phyloP scores from a whole-genome alignment of 768 basidiomycete genomes.

The Lentinus brumalis region DNA sequence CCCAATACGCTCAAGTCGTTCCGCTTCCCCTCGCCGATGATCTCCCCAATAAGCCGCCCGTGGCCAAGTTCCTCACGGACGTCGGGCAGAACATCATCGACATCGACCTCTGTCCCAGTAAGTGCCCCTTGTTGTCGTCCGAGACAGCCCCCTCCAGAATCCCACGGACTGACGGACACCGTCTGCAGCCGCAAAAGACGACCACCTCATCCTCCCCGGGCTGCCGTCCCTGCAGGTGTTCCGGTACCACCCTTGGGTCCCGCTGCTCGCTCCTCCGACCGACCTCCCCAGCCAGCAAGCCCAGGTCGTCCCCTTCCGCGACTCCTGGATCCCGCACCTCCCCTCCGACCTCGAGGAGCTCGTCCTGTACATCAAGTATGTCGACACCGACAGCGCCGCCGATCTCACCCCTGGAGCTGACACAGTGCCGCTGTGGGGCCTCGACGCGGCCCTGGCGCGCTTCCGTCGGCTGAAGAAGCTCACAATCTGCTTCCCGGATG shows the following conservation, averaged over 20 bases:
- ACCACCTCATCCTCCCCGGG: not conserved
- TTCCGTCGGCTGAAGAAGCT: not conserved
- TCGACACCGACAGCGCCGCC: not conserved
- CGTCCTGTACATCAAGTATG: not conserved
- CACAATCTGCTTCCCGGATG: not conserved
- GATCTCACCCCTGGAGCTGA: not conserved
- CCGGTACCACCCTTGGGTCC: not conserved
- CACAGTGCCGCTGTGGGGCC: not conserved
- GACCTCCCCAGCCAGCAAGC: not conserved
- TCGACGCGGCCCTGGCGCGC: not conserved
- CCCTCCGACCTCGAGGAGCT: not conserved
- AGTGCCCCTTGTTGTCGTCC: not conserved
- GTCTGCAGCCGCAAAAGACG: not conserved
- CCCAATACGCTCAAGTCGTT: not conserved
- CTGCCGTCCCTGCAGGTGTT: not conserved
- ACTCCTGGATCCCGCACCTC: not conserved
- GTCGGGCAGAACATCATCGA: slow-evolving; percentile 1
- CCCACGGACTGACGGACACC: not conserved
- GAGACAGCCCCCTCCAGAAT: not conserved
- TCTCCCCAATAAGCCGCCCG: not conserved
- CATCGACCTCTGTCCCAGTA: not conserved
- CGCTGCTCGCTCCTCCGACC: not conserved
- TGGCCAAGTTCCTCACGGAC: not conserved
- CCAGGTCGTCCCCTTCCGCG: not conserved
- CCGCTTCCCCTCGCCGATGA: not conserved